These are phyloP conservation scores for Leccinum sublutescens DNA, from an alignment of 768 basidiomycete species.

Conservation along the genomic window DNA sequence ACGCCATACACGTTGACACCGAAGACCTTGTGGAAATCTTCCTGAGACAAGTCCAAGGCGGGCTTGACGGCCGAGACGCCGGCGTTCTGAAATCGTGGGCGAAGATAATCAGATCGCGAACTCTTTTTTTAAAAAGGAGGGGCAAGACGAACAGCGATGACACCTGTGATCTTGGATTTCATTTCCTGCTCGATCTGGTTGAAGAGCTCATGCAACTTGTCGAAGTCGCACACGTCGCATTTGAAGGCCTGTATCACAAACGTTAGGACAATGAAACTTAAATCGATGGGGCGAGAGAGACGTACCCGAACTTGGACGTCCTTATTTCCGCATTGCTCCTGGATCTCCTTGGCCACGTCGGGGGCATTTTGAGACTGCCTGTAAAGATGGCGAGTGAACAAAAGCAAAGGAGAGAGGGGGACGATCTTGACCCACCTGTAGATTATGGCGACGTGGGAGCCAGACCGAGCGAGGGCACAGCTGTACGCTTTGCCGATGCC, in stretches of 20 bases:
- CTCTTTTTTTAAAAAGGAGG: too few species aligned
- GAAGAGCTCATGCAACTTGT: conserved; percentile 44
- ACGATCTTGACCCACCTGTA: conserved; percentile 40
- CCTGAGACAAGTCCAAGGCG: conserved; percentile 51
- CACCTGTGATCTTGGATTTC: conserved; percentile 42
- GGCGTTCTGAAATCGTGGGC: conserved; percentile 45
- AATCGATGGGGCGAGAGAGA: not conserved
- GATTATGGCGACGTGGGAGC: conserved; percentile 60
- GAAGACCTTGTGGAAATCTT: conserved; percentile 56
- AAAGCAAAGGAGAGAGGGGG: not conserved
- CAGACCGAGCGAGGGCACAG: conserved; percentile 51
- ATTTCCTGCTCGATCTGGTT: conserved; percentile 48
- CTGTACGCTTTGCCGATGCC: conserved; percentile 61
- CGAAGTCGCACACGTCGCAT: conserved; percentile 55
- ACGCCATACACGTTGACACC: conserved; percentile 65
- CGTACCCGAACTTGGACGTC: conserved; percentile 40
- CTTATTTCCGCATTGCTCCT: conserved; percentile 41
- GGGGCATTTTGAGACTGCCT: conserved; percentile 50
- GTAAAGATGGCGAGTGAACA: not conserved
- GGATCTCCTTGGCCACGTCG: conserved; percentile 46
- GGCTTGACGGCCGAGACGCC: conserved; percentile 64
- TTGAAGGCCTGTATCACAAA: conserved; percentile 48
- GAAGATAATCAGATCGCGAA: too few species aligned
- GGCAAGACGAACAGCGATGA: conserved; percentile 49
- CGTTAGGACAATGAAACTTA: not conserved